These are phyloP conservation scores for Conoideocrella luteorostrata DNA, from an alignment of 2,329 filamentous ascomycete genomes.

Conservation along the genomic window DNA sequence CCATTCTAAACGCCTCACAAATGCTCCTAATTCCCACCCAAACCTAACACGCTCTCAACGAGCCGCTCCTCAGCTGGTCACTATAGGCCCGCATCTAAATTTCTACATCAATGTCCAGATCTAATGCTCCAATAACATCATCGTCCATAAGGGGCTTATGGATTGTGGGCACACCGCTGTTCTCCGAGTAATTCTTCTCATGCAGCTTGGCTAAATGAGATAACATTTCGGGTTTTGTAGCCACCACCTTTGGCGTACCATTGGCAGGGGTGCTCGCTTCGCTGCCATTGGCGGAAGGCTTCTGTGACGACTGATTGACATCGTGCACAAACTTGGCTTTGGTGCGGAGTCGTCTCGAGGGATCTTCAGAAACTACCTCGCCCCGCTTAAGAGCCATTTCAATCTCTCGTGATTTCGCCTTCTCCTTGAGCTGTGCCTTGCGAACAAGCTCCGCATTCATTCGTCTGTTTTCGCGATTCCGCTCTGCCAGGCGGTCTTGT, in stretches of 20 bases:
- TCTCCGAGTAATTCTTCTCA: conserved; percentile 46
- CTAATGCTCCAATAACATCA: conserved; percentile 83
- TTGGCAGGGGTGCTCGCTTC: conserved; percentile 46
- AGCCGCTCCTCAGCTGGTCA: too few relatives aligned
- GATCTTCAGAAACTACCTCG: conserved; percentile 53
- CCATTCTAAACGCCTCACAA: too few relatives aligned
- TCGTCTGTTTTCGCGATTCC: conserved; percentile 80
- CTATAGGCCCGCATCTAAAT: too few relatives aligned
- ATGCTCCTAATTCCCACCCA: too few relatives aligned
- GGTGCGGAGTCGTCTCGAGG: conserved; percentile 57
- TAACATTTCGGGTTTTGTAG: conserved; percentile 36
- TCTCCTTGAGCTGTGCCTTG: conserved; percentile 80
- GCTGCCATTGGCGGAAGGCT: conserved; percentile 40
- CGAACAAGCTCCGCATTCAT: conserved; percentile 86
- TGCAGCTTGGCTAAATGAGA: conserved; percentile 49
- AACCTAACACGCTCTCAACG: too few relatives aligned
- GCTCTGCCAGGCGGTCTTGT: conserved; percentile 73
- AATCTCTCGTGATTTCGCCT: conserved; percentile 53
- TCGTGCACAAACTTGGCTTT: conserved; percentile 63
- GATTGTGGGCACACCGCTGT: conserved; percentile 59
- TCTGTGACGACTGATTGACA: conserved; percentile 43
- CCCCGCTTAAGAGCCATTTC: conserved; percentile 57
- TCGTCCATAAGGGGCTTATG: conserved; percentile 82
- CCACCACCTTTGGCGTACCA: conserved; percentile 43
- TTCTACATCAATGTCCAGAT: conserved; percentile 88